phyloP scores from a whole-genome alignment of 495 filamentous ascomycete species.

The Cercophora samala region DNA sequence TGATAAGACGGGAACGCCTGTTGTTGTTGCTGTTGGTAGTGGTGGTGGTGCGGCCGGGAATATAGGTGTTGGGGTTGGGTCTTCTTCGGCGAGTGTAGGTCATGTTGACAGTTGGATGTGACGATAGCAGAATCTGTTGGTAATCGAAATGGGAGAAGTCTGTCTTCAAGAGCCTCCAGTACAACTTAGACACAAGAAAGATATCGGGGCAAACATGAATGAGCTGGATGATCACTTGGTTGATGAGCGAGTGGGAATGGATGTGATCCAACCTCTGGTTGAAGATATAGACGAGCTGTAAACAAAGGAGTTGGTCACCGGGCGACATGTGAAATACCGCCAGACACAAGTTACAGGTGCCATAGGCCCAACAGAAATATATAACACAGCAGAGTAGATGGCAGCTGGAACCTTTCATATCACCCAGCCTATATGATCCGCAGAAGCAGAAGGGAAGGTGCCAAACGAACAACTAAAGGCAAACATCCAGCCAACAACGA shows the following conservation, averaged over 20 bases:
- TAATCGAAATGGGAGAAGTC: neutral
- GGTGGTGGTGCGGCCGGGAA: neutral
- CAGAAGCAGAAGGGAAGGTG: too few relatives aligned
- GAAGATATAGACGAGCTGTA: neutral
- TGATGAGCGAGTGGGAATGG: neutral
- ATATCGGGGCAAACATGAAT: neutral
- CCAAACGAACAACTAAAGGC: too few relatives aligned
- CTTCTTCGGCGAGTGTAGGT: neutral
- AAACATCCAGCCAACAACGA: too few relatives aligned
- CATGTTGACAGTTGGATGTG: neutral
- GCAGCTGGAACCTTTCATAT: too few relatives aligned
- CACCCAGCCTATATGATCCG: too few relatives aligned
- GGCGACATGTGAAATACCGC: neutral
- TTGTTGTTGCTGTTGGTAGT: too few relatives aligned
- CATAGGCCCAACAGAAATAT: neutral
- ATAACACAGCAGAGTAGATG: neutral
- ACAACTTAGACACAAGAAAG: too few relatives aligned
- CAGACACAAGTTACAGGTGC: neutral
- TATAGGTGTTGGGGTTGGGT: neutral
- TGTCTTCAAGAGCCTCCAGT: too few relatives aligned
- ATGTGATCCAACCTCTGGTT: neutral
- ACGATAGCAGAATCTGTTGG: neutral
- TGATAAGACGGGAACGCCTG: too few relatives aligned
- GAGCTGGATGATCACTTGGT: neutral
- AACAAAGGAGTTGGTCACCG: neutral